Base-by-base conservation (phyloP, 75 land plant genomes). In the Pinus tabuliformis region DNA sequence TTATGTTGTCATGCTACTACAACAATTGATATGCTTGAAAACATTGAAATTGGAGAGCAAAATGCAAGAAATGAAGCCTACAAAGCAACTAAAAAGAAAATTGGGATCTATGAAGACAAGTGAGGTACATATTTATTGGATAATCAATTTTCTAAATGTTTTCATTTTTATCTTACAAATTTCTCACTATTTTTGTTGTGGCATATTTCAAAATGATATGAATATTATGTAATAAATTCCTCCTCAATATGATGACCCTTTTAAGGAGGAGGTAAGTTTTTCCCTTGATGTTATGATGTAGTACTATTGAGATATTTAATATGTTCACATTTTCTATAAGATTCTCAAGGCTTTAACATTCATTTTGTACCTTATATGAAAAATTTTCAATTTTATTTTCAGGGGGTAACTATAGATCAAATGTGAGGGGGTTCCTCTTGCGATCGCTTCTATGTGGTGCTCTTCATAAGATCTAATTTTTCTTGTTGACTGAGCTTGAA, bases 1-100 rank as follows among this genome's bases (percentile, higher is more conserved):
- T 24, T 77, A 13, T 21, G 3, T 8, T 18, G 1, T n/a, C 3
- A 30, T 39, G 3, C 3, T 21, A 37, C 75, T 61, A 45, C 91
- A 95, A 94, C 90, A n/a, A 42, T 81, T 63, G 99, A 97, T 85
- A 89, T 95, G 89, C 91, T 97, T 77, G 96, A 92, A 83, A 97
- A 97, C 85, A 78, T 95, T 56, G 98, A 97, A 72, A 91, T 97
- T 76, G 91, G 94, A 63, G 91, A 95, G 79, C 99, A 97, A 73
- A 89, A 85, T 75, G 89, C 70, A 26, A 86, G 99, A 42, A 88
- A 93, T 77, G 94, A 87, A 16, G 98, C 98, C 30, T 97, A 97
- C 78, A 90, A 84, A 76, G 94, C 91, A 79, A 92, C 99, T 75
- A 97, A 97, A 79, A 97, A 97, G 89, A 89, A 85, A 70, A 75